Evolutionary conservation across 352 stramenopile species (phyloP).

Genomic region (Globisporangium echinulatum): DNA sequence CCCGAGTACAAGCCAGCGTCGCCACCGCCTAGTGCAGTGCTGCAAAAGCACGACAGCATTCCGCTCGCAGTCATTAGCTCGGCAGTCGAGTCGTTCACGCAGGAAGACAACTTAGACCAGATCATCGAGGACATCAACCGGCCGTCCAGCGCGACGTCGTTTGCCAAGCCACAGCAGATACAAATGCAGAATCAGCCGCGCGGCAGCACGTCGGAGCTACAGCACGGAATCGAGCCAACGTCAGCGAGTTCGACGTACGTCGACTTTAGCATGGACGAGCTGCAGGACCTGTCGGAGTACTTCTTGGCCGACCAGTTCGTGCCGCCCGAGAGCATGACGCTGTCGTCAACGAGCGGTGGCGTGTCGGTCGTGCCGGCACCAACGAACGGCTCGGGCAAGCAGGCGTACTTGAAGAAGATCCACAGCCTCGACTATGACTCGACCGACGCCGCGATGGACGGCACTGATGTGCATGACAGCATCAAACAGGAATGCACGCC

Average conservation of each 20-base stretch:
- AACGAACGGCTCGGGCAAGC: constrained; percentile 6
- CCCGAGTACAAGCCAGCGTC: constrained; percentile 12
- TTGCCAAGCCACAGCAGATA: constrained; percentile 30
- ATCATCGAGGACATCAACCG: constrained; percentile 75
- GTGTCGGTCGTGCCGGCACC: not conserved
- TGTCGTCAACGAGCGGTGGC: not conserved
- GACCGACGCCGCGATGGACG: constrained; percentile 22
- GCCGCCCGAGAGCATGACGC: constrained; percentile 6
- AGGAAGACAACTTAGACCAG: constrained; percentile 65
- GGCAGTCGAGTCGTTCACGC: constrained; percentile 65
- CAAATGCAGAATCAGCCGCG: constrained; percentile 20
- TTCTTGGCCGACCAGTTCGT: constrained; percentile 55
- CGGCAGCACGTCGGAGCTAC: constrained; percentile 11
- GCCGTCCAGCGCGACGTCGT: constrained; percentile 30
- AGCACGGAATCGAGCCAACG: constrained; percentile 22
- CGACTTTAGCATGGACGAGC: constrained; percentile 65
- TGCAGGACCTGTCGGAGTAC: constrained; percentile 71
- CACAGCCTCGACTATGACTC: constrained; percentile 74
- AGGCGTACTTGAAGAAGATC: constrained; percentile 52
- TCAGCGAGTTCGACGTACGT: constrained; percentile 34
- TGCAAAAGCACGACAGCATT: constrained; percentile 57
- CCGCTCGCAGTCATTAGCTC: constrained; percentile 58
- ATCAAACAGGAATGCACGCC: constrained; percentile 35
- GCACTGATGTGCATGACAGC: constrained; percentile 6
- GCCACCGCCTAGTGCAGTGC: not conserved